Evolutionary conservation across 2,329 filamentous ascomycete species (phyloP), one percentile per base, ranked within the genome.

Genomic region (Uncinocarpus reesii): DNA sequence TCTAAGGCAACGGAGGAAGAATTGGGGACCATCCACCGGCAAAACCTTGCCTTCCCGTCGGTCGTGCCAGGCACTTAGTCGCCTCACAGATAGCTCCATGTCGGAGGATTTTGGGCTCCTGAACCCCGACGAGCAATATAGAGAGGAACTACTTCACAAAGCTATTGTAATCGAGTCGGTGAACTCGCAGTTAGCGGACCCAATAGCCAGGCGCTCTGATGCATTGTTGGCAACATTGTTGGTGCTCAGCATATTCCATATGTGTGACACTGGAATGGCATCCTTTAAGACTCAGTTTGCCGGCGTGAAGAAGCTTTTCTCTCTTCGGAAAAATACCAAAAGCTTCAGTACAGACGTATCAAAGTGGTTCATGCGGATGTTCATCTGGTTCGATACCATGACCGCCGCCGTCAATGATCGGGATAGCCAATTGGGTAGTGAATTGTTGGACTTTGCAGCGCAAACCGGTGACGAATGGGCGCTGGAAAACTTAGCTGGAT

Each of bases 241-340:
- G 32, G 77, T 95, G 7, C 74, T 95, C 2, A 95, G 88, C 62
- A 81, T 95, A 52, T 95, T 94, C 64, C 85, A 93, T 56, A 88
- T 95, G 69, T 92, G 87, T 53, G 89, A 95, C 65, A 92, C 86
- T 1, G 90, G 90, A 2, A 83, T 95, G 56, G 87, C 86, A 16
- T 90, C 90, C 59, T 95, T 95, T 67, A 86, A 88, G 56, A 92
- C 86, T 0, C 90, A 95, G 62, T 88, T 95, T 59, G 87, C 87
- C 0, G 89, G 90, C 0, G 88, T 95, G 32, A 89, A 88, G 67
- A 93, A 93, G 71, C 80, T 96, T 26, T 76, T 95, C 8, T 78
- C 81, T 3, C 78, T 95, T 69, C 78, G 88, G 51, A 78, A 83
- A 55, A 72, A 78, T 62, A 67, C 75, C 62, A 59, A 80, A 59